Evolutionary conservation across 345 rosid genomes (phyloP).

Genomic region (Camelina neglecta): DNA sequence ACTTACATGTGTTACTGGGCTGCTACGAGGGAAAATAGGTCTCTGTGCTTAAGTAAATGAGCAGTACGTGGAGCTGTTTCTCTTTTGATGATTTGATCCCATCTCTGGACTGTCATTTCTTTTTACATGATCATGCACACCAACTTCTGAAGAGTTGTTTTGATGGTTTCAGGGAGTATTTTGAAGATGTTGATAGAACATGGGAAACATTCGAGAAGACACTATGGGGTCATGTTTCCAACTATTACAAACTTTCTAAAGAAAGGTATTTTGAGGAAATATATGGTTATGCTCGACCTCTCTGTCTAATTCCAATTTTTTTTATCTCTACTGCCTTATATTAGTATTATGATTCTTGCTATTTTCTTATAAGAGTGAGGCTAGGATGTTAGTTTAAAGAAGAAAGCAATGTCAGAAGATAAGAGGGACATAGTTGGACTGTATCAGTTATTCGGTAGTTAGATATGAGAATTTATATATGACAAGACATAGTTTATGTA

Average conservation of each 20-base stretch:
- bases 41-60: conserved; percentile 28
- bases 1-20: not conserved
- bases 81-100: conserved; percentile 24
- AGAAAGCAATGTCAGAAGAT: conserved; percentile 14
- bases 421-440: conserved; percentile 4
- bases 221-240: conserved; percentile 85
- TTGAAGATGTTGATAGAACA: conserved; percentile 94
- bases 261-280: conserved; percentile 71
- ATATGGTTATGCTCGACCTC: conserved; percentile 29
- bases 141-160: conserved; percentile 26
- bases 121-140: conserved; percentile 9
- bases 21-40: conserved; percentile 18
- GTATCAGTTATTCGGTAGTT: conserved; percentile 11
- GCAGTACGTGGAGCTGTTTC: conserved; percentile 16
- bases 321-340: not conserved
- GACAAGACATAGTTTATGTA: conserved; percentile 11
- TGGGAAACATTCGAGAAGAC: conserved; percentile 99
- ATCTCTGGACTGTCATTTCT: conserved; percentile 25
- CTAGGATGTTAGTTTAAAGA: conserved; percentile 14
- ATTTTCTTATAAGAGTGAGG: conserved; percentile 19
- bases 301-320: conserved; percentile 3
- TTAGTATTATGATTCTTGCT: conserved; percentile 20
- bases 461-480: conserved; percentile 1
- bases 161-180: conserved; percentile 74
- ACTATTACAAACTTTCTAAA: conserved; percentile 87